phyloP scores from a whole-genome alignment of 345 rosid genomes.

The Theobroma cacao region DNA sequence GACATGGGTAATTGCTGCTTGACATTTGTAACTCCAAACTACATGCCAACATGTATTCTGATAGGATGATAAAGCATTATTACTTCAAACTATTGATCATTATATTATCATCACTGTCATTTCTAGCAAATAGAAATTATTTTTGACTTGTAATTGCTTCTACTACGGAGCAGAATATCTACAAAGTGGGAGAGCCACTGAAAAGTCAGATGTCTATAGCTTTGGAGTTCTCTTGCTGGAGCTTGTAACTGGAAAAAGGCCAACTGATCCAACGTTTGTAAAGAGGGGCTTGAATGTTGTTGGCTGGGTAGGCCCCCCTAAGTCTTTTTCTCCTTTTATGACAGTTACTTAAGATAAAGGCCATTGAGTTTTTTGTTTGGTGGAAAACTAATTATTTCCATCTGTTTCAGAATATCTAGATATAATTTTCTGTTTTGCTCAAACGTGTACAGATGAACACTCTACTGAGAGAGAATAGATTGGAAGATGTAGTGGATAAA shows the following conservation, averaged over 20 bases:
- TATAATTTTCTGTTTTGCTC: neutral
- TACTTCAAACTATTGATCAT: neutral
- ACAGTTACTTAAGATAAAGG: neutral
- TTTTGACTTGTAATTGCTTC: neutral
- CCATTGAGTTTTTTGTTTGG: neutral
- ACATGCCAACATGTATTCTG: neutral
- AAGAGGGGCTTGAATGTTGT: conserved; percentile 85
- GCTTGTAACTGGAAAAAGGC: conserved; percentile 86
- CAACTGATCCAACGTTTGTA: conserved; percentile 77
- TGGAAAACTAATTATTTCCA: neutral
- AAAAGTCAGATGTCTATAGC: conserved; percentile 94
- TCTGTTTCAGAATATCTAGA: neutral
- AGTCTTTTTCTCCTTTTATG: neutral
- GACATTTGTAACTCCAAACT: neutral
- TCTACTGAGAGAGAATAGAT: conserved; percentile 60
- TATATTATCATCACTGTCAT: neutral
- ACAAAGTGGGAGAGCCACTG: conserved; percentile 90
- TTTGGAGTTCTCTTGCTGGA: conserved; percentile 94
- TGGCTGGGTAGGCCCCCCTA: conserved; percentile 72
- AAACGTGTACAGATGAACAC: conserved; percentile 70
- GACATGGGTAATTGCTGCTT: neutral
- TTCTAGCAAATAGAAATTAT: neutral
- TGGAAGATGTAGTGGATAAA: conserved; percentile 72
- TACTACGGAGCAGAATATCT: conserved; percentile 61
- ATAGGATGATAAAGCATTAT: neutral